phyloP scores from a whole-genome alignment of 2,329 filamentous ascomycete genomes.

The Teratosphaeria zuluensis region DNA sequence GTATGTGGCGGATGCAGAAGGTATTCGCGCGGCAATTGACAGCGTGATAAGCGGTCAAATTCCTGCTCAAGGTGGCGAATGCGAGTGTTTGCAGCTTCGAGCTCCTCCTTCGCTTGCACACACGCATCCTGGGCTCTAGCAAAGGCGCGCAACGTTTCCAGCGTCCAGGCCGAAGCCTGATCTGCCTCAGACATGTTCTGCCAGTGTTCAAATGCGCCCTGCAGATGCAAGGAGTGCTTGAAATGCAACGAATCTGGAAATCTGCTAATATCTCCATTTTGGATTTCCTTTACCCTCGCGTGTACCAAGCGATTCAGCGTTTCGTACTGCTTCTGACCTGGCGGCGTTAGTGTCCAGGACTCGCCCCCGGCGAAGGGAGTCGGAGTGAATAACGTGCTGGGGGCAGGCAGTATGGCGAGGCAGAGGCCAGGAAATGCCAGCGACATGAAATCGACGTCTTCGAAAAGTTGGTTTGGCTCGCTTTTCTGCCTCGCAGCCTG shows the following conservation, averaged over 20 bases:
- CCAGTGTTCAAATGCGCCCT: constrained; percentile 73
- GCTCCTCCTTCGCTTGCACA: constrained; percentile 27
- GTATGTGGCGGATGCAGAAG: constrained; percentile 25
- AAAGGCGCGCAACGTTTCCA: constrained; percentile 38
- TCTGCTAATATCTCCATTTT: constrained; percentile 4
- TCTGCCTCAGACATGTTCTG: constrained; percentile 47
- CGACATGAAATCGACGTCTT: constrained; percentile 69
- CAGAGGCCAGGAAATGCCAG: constrained; percentile 81
- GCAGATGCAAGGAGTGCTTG: constrained; percentile 63
- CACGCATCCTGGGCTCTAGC: constrained; percentile 31
- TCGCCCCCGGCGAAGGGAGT: constrained; percentile 67
- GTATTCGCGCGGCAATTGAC: constrained; percentile 26
- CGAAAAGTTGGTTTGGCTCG: constrained; percentile 42
- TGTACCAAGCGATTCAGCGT: constrained; percentile 42
- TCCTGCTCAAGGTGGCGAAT: constrained; percentile 32
- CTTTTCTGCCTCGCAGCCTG: constrained; percentile 64
- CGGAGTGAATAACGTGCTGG: constrained; percentile 71
- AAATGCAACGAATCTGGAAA: constrained; percentile 52
- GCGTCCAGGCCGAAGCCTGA: constrained; percentile 35
- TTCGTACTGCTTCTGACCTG: constrained; percentile 62
- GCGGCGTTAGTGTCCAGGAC: constrained; percentile 74
- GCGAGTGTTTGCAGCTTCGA: constrained; percentile 32
- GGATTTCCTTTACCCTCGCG: constrained; percentile 24
- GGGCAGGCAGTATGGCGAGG: constrained; percentile 68
- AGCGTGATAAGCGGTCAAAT: constrained; percentile 24